Conservation (phyloP, 306 rosid genomes). For the Inga laurina region DNA sequence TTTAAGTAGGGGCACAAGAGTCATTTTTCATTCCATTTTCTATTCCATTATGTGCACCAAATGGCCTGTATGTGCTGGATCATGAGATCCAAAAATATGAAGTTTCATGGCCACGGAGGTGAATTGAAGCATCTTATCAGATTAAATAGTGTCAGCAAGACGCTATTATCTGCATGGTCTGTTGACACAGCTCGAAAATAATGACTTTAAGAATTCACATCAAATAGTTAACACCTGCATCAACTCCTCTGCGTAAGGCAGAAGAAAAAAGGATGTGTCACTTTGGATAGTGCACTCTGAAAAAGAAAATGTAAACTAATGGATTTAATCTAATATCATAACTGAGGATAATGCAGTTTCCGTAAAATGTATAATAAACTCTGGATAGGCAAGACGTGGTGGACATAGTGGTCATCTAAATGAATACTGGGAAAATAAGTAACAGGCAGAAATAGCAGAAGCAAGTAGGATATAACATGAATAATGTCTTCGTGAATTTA, state of each 20-base stretch:
- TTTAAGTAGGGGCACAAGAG: neutral
- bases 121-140: slow-evolving; percentile 11
- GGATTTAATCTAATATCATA: neutral
- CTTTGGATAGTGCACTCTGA: neutral
- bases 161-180: neutral
- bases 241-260: neutral
- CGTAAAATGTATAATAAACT: neutral
- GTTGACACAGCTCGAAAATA: neutral
- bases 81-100: neutral
- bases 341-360: neutral
- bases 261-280: neutral
- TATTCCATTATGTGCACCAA: neutral
- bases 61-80: slow-evolving; percentile 4
- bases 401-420: neutral
- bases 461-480: neutral
- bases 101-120: neutral
- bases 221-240: neutral
- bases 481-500: neutral
- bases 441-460: neutral
- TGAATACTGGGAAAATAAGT: neutral
- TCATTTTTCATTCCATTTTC: neutral
- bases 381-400: neutral
- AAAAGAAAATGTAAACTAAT: neutral
- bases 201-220: neutral
- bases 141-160: neutral